Base-by-base conservation (phyloP, 345 rosid genomes). In the Citrus australasica region DNA sequence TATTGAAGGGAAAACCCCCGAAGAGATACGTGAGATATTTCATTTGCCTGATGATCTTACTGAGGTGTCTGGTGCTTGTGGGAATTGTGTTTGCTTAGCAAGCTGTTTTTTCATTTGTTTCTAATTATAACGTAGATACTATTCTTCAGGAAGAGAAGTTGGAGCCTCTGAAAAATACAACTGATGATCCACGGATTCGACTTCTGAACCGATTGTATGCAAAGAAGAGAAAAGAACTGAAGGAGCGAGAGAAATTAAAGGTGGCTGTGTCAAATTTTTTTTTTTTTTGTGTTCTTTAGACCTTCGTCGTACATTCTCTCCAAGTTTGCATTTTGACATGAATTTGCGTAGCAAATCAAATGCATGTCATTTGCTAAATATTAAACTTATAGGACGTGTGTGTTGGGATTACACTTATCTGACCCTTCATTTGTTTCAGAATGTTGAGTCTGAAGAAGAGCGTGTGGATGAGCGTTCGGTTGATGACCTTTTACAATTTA, bases 11-110 rank as follows among this genome's bases (percentile, higher is more conserved):
- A 93, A 89, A 82, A 84, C 89, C 61, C 95, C 95, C 8, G 98
- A 89, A 82, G 97, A 91, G 90, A 94, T 94, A 82, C 90, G 97
- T 32, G 97, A 92, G 81, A 90, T 90, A 71, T 93, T 94, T 89
- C 94, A 94, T 89, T 85, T 93, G 82, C 97, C 97, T 78, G 97
- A 93, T 84, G 98, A 91, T 85, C 97, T 94, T 27, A 94, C 98
- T 28, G 98, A 94, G 95, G 98, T 91, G 75, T 86, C 74, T 80
- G 81, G 71, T 81, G 70, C 85, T 64, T 83, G 65, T 73, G 69
- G 17, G 67, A 64, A 67, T 33, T 72, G 48, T 75, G 28, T 75
- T 81, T 77, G 30, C 14, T 40, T 71, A 68, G 64, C 27, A 25
- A 53, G 25, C 35, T 58, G 25, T 74, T 81, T 72, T 66, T 66